Base-by-base conservation (phyloP, 768 basidiomycete species). In the Russula sp. region DNA sequence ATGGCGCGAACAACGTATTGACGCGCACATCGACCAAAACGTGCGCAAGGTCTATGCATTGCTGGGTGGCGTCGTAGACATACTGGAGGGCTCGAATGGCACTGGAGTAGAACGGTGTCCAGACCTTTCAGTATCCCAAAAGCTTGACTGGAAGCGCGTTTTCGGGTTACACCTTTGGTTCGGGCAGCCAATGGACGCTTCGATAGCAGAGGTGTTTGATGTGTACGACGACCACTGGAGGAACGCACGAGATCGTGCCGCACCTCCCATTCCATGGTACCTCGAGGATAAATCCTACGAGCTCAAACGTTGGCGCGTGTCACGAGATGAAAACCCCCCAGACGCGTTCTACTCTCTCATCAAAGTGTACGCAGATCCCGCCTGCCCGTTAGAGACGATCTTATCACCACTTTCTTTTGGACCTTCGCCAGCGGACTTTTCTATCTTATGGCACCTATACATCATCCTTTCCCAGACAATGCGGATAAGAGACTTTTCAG, bases 131-230 rank as follows among this genome's bases (percentile, higher is more conserved):
- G 76, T 97, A 5, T 77, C 84, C 18, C 76, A 85, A 56, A 88
- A 83, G 0, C 73, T 98, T 56, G 95, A 97, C 70, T 99, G 97
- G 97, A 95, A 93, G 72, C 84, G 93, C 20, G 86, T 87, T 0
- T 90, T 98, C 70, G 97, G 92, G 2, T 75, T 98, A 47, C 86
- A 87, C 63, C 75, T 98, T 36, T 99, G 97, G 97, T 98, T 86
- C 71, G 85, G 84, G 0, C 80, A 86, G 46, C 79, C 83, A 3
- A 78, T 92, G 66, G 82, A 89, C 61, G 80, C 87, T 3, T 77
- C 90, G 5, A 82, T 93, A 60, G 76, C 83, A 2, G 81, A 88
- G 46, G 86, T 87, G 1, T 85, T 91, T 66, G 72, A 78, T 11
- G 74, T 81, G 0, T 96, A 88, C 70, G 78, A 82, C 36, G 69